Evolutionary conservation across 2,329 filamentous ascomycete species (phyloP), one percentile per base, ranked within the genome.

Genomic region (Calonectria pseudoturangicola): DNA sequence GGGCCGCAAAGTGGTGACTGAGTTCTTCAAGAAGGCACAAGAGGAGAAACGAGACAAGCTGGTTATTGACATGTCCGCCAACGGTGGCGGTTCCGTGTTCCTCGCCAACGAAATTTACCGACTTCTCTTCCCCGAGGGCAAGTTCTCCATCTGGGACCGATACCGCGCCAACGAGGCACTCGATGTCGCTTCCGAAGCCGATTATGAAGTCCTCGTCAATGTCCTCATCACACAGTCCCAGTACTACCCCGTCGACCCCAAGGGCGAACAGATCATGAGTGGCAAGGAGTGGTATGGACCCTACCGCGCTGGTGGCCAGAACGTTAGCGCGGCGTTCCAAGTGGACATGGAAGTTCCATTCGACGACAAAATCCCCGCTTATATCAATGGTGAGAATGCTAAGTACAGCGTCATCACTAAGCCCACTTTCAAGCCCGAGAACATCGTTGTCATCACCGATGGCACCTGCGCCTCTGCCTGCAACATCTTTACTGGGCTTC

Each of bases 391-490:
- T 4, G 74, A 74, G 30, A 74, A 79, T 27, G 25, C 74, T 2
- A 68, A 47, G 16, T 62, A 74, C 64, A 70, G 74, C 3, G n/a
- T 73, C 5, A 67, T 79, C 12, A 28, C 28, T 12, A 58, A 80
- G 62, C 48, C 78, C 15, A 68, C 67, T 18, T 79, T 76, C 66
- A 78, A 79, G 60, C 78, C 76, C 1, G 78, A 79, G 69, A 73
- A 79, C 4, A 80, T 79, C 1, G 45, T 79, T 2, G 70, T 79
- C 5, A 54, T 79, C 15, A 79, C 78, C 1, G 78, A 79, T 16
- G 78, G 78, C 5, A 73, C 69, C 9, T 79, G 78, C 18, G 78
- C 78, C 8, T 79, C 78, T 3, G 75, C 78, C 3, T 79, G 78
- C 28, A 72, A 58, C 63, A 77, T 79, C 45, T 16, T 79, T 21